Evolutionary conservation across 306 rosid species (phyloP).

Genomic region (Macrotyloma uniflorum): DNA sequence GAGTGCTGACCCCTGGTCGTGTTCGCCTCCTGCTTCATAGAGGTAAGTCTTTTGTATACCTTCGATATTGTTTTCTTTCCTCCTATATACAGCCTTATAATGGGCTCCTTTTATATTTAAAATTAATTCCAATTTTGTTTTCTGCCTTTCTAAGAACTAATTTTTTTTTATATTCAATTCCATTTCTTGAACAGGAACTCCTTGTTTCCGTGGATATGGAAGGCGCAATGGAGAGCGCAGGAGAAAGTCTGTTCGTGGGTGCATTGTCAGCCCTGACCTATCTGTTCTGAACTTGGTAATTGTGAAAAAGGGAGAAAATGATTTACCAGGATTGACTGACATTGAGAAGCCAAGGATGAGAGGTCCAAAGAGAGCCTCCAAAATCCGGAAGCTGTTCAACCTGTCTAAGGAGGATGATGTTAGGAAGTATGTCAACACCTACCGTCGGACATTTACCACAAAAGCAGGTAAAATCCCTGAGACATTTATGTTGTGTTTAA

Average conservation of each 20-base stretch:
- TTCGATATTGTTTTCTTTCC: too few relatives aligned
- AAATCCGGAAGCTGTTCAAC: conserved; percentile 50
- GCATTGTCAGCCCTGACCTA: conserved; percentile 55
- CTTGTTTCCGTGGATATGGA: conserved; percentile 53
- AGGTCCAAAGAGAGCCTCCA: too few relatives aligned
- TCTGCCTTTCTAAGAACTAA: neutral
- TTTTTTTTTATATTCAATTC: too few relatives aligned
- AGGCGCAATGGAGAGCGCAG: conserved; percentile 57
- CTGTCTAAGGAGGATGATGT: conserved; percentile 52
- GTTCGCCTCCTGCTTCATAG: conserved; percentile 51
- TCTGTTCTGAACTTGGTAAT: conserved; percentile 51
- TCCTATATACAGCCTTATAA: too few relatives aligned
- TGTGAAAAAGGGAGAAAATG: conserved; percentile 53
- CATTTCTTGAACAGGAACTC: conserved; percentile 39
- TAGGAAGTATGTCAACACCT: conserved; percentile 52
- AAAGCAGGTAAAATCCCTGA: conserved; percentile 30
- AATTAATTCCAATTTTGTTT: neutral
- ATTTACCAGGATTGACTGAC: conserved; percentile 50
- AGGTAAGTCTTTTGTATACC: conserved; percentile 27
- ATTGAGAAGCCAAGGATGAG: conserved; percentile 55
- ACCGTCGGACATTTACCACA: conserved; percentile 45
- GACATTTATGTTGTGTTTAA: neutral
- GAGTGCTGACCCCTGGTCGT: conserved; percentile 57
- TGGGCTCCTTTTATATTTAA: neutral
- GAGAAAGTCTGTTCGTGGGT: conserved; percentile 54